Evolutionary conservation across 148 eudicot species (phyloP).

Genomic region (Persicaria tinctoria): DNA sequence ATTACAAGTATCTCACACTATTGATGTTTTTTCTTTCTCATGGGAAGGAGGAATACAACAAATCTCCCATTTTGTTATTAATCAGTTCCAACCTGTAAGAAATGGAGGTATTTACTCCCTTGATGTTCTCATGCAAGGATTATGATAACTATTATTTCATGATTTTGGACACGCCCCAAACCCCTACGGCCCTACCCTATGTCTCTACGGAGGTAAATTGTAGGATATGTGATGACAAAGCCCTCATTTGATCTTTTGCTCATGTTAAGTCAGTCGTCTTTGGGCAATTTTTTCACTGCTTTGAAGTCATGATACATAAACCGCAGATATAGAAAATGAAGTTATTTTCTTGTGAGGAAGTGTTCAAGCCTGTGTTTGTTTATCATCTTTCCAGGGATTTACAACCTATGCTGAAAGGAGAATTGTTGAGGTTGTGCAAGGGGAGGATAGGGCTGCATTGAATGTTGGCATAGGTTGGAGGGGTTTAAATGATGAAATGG

Average conservation of each 20-base stretch:
- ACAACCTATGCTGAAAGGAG: constrained; percentile 96
- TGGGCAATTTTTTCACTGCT: neutral
- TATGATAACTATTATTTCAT: neutral
- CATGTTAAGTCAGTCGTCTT: neutral
- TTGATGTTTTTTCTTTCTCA: neutral
- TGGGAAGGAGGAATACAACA: neutral
- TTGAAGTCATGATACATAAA: neutral
- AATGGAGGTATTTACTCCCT: neutral
- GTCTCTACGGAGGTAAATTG: too few species aligned
- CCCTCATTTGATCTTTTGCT: too few species aligned
- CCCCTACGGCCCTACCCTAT: too few species aligned
- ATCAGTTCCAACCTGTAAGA: neutral
- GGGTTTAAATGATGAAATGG: constrained; percentile 79
- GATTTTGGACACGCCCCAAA: neutral
- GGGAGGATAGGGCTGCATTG: constrained; percentile 73
- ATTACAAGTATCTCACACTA: neutral
- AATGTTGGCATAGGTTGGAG: constrained; percentile 96
- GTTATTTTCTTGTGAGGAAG: neutral
- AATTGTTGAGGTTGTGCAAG: constrained; percentile 97
- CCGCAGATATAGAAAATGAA: neutral
- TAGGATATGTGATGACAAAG: too few species aligned
- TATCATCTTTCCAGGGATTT: constrained; percentile 56
- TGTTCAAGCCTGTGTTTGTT: neutral
- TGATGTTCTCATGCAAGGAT: neutral
- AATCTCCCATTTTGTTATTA: neutral